Conservation (phyloP, 2,329 filamentous ascomycete species). For the Cercospora citrullina region DNA sequence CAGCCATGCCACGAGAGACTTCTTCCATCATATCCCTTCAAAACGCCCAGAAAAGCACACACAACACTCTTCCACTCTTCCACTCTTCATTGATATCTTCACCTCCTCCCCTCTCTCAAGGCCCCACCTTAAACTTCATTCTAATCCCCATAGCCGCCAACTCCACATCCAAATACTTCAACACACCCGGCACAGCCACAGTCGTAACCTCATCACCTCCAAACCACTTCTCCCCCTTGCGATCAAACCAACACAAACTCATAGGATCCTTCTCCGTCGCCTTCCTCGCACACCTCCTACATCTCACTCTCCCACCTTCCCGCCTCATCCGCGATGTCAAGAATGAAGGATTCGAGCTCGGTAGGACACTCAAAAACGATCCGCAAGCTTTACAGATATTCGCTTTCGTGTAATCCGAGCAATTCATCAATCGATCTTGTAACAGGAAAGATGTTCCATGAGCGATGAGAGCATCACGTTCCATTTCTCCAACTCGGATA, state of each 20-base stretch:
- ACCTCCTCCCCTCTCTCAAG: constrained; percentile 31
- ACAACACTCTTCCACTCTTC: background rate
- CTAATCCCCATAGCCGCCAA: constrained; percentile 94
- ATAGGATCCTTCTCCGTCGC: constrained; percentile 34
- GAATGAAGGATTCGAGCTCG: constrained; percentile 55
- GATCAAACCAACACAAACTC: constrained; percentile 83
- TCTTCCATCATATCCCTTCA: background rate
- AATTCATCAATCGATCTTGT: constrained; percentile 95
- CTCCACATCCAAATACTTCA: constrained; percentile 93
- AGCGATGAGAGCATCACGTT: constrained; percentile 89
- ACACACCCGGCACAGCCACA: constrained; percentile 87
- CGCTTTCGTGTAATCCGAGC: constrained; percentile 85
- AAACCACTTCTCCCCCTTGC: constrained; percentile 76
- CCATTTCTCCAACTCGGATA: constrained; percentile 99
- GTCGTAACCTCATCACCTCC: constrained; percentile 89
- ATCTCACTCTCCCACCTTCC: constrained; percentile 38
- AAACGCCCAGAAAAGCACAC: background rate
- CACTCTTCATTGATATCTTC: background rate
- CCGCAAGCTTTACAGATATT: constrained; percentile 90
- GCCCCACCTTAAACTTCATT: constrained; percentile 81
- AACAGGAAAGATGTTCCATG: constrained; percentile 94
- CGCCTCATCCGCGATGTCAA: constrained; percentile 14
- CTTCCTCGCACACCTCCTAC: constrained; percentile 40
- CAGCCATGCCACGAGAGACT: background rate
- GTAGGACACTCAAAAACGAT: constrained; percentile 84